Percentiles rank a stretch among this genome's conserved stretches.
Conservation (phyloP, 345 rosid genomes). For the Dipteronia dyeriana region DNA sequence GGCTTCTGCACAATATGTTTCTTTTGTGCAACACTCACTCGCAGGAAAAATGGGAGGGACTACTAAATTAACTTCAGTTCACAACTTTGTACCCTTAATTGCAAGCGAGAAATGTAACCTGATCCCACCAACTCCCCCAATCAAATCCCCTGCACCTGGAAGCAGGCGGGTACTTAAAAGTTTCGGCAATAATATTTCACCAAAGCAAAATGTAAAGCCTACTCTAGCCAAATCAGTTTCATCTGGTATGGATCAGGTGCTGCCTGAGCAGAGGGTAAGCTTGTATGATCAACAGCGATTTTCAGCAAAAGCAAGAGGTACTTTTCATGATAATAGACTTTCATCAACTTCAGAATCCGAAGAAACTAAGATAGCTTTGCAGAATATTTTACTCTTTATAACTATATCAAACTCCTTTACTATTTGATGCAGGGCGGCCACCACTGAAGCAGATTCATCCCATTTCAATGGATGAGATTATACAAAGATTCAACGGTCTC, state of each 20-base stretch:
- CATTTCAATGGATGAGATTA: slow-evolving; percentile 46
- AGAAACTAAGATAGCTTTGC: slow-evolving; percentile 13
- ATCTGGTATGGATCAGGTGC: slow-evolving; percentile 27
- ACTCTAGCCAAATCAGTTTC: slow-evolving; percentile 27
- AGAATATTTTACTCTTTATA: slow-evolving; percentile 17
- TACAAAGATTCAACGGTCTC: slow-evolving; percentile 45
- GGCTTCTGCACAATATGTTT: slow-evolving; percentile 22
- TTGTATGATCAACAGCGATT: slow-evolving; percentile 20
- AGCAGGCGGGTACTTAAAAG: slow-evolving; percentile 19
- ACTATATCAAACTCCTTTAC: slow-evolving; percentile 15
- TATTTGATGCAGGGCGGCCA: slow-evolving; percentile 42
- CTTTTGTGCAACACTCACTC: slow-evolving; percentile 6
- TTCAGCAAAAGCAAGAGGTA: slow-evolving; percentile 44
- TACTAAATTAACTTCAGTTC: slow-evolving; percentile 16
- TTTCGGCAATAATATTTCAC: slow-evolving; percentile 24
- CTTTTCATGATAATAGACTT: slow-evolving; percentile 21
- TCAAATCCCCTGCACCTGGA: slow-evolving; percentile 28
- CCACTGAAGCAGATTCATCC: slow-evolving; percentile 28
- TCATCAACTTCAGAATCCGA: slow-evolving; percentile 23
- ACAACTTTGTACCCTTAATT: slow-evolving; percentile 17
- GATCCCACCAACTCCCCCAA: slow-evolving; percentile 38
- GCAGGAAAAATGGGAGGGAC: slow-evolving; percentile 24
- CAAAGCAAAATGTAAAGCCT: slow-evolving; percentile 29
- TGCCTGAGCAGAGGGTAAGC: slow-evolving; percentile 29
- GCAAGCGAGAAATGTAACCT: slow-evolving; percentile 22